phyloP scores from a whole-genome alignment of 345 rosid species.

The Ceriops tagal region DNA sequence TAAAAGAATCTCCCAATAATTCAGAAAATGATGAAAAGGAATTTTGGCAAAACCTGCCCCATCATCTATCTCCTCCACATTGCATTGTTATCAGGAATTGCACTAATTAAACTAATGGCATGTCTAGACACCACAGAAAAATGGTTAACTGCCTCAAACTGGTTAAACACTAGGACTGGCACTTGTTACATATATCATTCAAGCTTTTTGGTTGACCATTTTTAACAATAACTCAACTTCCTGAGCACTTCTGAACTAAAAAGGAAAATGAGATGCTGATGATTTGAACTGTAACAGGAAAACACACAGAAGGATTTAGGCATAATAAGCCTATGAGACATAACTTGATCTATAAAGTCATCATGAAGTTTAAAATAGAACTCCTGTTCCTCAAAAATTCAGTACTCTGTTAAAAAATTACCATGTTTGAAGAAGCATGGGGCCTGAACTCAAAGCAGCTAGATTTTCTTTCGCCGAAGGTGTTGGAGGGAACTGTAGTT shows the following conservation, averaged over 20 bases:
- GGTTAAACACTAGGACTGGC: background rate
- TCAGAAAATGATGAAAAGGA: background rate
- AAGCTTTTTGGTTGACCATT: no score
- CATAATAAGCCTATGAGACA: no score
- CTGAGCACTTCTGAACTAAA: no score
- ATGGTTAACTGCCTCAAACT: background rate
- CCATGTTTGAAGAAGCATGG: conserved; percentile 61
- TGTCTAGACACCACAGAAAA: background rate
- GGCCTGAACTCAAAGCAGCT: conserved; percentile 75
- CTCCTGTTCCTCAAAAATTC: background rate
- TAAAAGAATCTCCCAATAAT: background rate
- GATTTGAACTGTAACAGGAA: no score
- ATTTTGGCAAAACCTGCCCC: background rate
- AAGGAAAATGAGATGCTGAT: no score
- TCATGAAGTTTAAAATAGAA: background rate
- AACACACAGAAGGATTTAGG: no score
- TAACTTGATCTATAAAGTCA: no score
- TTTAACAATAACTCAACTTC: no score
- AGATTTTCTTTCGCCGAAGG: conserved; percentile 46
- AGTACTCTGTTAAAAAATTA: conserved; percentile 32
- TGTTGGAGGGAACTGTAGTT: conserved; percentile 35
- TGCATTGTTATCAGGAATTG: background rate
- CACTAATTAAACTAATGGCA: background rate
- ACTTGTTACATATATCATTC: no score
- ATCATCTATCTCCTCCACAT: conserved; percentile 4